Evolutionary conservation across 2,329 filamentous ascomycete species (phyloP).

Genomic region (Phyllosticta citrichinensis): DNA sequence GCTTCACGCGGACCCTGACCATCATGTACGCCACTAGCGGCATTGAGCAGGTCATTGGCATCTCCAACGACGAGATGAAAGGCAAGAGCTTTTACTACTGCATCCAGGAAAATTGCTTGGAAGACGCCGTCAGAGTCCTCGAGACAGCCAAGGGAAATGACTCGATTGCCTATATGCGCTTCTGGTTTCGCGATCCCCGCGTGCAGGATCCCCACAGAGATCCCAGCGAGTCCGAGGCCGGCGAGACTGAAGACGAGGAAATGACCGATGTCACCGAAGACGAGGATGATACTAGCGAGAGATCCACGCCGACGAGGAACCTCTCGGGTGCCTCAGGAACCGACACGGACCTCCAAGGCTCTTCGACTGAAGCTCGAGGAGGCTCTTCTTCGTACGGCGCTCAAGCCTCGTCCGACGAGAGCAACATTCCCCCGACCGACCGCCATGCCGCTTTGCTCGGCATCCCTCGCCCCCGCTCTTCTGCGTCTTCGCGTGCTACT

Average conservation of each 20-base stretch:
- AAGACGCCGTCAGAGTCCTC: slow-evolving; percentile 66
- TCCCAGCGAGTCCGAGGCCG: slow-evolving; percentile 37
- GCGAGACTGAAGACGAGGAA: slow-evolving; percentile 33
- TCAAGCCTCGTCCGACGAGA: neutral
- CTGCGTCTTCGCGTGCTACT: neutral
- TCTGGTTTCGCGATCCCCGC: slow-evolving; percentile 70
- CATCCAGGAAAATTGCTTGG: slow-evolving; percentile 66
- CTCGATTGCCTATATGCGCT: slow-evolving; percentile 81
- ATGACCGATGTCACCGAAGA: slow-evolving; percentile 41
- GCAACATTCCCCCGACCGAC: neutral
- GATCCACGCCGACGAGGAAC: slow-evolving; percentile 16
- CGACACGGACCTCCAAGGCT: slow-evolving; percentile 10
- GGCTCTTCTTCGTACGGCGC: neutral
- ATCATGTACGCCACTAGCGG: slow-evolving; percentile 82
- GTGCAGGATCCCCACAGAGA: slow-evolving; percentile 24
- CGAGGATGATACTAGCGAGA: slow-evolving; percentile 32
- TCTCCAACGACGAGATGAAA: slow-evolving; percentile 57
- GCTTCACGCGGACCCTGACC: slow-evolving; percentile 71
- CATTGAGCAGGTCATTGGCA: slow-evolving; percentile 63
- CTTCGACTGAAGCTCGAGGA: slow-evolving; percentile 4
- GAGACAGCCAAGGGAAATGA: slow-evolving; percentile 85
- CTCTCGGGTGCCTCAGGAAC: slow-evolving; percentile 4
- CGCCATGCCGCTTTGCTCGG: neutral
- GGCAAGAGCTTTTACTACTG: slow-evolving; percentile 81
- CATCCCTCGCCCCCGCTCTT: neutral